Conservation (phyloP, 805 yeast species). For the Wickerhamomyces subpelliculosus region DNA sequence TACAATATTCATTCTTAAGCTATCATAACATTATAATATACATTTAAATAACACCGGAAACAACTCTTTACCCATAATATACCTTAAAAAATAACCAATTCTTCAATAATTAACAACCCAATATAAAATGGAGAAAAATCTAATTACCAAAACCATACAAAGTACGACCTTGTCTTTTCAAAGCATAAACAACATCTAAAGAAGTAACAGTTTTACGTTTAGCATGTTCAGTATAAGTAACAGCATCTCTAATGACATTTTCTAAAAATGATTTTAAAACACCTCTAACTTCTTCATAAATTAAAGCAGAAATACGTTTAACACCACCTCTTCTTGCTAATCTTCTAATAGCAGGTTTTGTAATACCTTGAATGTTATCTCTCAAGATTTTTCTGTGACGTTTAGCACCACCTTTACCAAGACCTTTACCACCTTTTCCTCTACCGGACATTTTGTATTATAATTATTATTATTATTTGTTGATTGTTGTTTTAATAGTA, state of each 20-base stretch:
- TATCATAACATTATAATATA: constrained; percentile 1
- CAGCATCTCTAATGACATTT: constrained; percentile 98
- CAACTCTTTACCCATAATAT: neutral
- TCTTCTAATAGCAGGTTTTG: constrained; percentile 99
- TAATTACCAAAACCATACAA: constrained; percentile 99
- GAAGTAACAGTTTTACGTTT: constrained; percentile 99
- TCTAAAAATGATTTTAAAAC: constrained; percentile 94
- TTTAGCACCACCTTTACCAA: constrained; percentile 99
- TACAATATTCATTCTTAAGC: neutral
- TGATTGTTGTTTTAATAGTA: too few species aligned
- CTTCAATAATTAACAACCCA: neutral
- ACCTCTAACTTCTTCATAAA: constrained; percentile 98
- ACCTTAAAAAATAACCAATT: neutral
- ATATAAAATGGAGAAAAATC: constrained; percentile 17
- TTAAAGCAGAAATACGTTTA: constrained; percentile 98
- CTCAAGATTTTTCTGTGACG: constrained; percentile 99
- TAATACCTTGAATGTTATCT: constrained; percentile 99
- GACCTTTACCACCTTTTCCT: constrained; percentile 99
- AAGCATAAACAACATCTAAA: constrained; percentile 96
- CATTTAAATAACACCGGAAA: neutral
- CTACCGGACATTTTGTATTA: constrained; percentile 83
- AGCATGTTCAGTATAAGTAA: constrained; percentile 99
- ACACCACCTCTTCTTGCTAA: constrained; percentile 99
- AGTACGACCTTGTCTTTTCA: constrained; percentile 99
- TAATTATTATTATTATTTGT: neutral